phyloP scores from a whole-genome alignment of 805 yeast species.

The Metschnikowia kofuensis region DNA sequence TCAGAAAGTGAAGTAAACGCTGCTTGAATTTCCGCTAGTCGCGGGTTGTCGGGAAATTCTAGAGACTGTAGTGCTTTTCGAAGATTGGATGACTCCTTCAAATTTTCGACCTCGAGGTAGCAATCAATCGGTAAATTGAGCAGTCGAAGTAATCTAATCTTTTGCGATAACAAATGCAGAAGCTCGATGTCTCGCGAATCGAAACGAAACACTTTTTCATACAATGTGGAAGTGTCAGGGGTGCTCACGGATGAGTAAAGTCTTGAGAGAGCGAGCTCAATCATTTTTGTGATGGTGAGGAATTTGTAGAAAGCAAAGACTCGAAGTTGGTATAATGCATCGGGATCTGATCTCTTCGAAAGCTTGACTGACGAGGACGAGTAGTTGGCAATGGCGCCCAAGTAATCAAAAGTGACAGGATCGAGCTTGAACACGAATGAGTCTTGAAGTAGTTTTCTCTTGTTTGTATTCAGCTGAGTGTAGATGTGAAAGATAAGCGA shows the following conservation, averaged over 20 bases:
- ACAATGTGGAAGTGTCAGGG: slow-evolving; percentile 30
- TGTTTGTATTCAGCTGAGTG: slow-evolving; percentile 38
- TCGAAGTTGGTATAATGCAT: slow-evolving; percentile 38
- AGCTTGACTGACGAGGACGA: slow-evolving; percentile 35
- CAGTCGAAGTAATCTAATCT: slow-evolving; percentile 25
- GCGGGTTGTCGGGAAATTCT: slow-evolving; percentile 8
- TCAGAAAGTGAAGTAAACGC: slow-evolving; percentile 19
- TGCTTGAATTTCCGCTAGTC: slow-evolving; percentile 18
- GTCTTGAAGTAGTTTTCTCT: slow-evolving; percentile 34
- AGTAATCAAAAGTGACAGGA: slow-evolving; percentile 35
- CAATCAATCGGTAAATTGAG: slow-evolving; percentile 27
- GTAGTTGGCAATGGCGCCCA: slow-evolving; percentile 41
- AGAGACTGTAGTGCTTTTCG: slow-evolving; percentile 13
- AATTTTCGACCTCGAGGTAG: slow-evolving; percentile 26
- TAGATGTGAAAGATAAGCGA: slow-evolving; percentile 30
- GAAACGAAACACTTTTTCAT: slow-evolving; percentile 39
- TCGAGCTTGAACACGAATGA: slow-evolving; percentile 28
- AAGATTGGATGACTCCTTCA: slow-evolving; percentile 8
- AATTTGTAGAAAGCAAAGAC: slow-evolving; percentile 42
- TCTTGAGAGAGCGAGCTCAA: slow-evolving; percentile 32
- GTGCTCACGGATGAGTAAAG: slow-evolving; percentile 26
- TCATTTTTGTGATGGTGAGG: slow-evolving; percentile 28
- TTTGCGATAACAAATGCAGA: slow-evolving; percentile 36
- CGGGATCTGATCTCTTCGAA: slow-evolving; percentile 33
- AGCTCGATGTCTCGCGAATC: slow-evolving; percentile 36